Evolutionary conservation across 225 moss, liverwort and hornwort species (phyloP).

Genomic region (Physcomitrellopsis africana): DNA sequence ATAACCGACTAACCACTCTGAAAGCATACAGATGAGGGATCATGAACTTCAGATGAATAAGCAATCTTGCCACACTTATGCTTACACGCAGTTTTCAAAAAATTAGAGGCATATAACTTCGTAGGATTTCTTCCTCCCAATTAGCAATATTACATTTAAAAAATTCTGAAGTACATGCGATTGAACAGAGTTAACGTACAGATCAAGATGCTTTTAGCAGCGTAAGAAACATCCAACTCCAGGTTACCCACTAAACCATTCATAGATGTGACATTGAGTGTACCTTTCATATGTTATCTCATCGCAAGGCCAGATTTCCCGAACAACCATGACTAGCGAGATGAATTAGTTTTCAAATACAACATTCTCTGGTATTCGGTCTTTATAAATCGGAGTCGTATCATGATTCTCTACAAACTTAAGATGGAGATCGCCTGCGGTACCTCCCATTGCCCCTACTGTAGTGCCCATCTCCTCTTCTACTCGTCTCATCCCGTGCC

Average conservation of each 20-base stretch:
- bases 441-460: conserved; percentile 26
- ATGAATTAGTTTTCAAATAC: not conserved
- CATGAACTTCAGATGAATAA: too few relatives aligned
- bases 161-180: too few relatives aligned
- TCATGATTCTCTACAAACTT: conserved; percentile 32
- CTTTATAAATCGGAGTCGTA: conserved; percentile 37
- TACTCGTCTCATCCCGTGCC: conserved; percentile 25
- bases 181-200: too few relatives aligned
- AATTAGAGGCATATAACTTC: too few relatives aligned
- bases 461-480: conserved; percentile 21
- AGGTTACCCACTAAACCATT: not conserved
- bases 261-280: not conserved
- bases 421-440: conserved; percentile 37
- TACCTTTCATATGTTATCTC: not conserved
- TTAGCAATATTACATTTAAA: too few relatives aligned
- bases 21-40: too few relatives aligned
- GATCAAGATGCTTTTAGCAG: too few relatives aligned
- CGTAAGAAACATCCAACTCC: not conserved
- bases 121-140: too few relatives aligned
- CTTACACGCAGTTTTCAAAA: too few relatives aligned
- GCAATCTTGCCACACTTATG: too few relatives aligned
- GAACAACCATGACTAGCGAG: not conserved
- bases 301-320: not conserved
- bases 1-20: too few relatives aligned
- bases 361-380: not conserved